A percentile compares a stretch with the other conserved stretches of the same genome.
Evolutionary conservation across 495 filamentous ascomycete genomes (phyloP).

Genomic region (Penicillium malachiteum): DNA sequence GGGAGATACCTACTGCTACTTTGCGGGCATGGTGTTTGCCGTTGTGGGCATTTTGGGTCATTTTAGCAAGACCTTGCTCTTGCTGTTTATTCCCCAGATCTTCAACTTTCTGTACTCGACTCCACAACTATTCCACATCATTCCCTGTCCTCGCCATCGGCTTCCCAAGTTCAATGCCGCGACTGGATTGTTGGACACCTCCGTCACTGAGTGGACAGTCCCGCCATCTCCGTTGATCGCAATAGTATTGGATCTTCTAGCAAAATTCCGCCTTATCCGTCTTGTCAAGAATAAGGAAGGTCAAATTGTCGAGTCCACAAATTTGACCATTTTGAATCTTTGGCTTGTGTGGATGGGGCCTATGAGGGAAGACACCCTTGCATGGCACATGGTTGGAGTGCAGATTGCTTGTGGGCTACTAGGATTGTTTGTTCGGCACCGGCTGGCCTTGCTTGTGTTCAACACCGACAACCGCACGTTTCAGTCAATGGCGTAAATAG

Average conservation of each 20-base stretch:
- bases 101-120: slow-evolving; percentile 94
- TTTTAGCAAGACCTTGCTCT: slow-evolving; percentile 93
- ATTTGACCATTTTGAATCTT: slow-evolving; percentile 89
- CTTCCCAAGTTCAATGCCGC: slow-evolving; percentile 82
- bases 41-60: slow-evolving; percentile 95
- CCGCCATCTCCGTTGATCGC: slow-evolving; percentile 67
- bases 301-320: slow-evolving; percentile 75
- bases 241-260: slow-evolving; percentile 59
- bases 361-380: slow-evolving; percentile 80
- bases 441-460: slow-evolving; percentile 80
- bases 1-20: slow-evolving; percentile 98
- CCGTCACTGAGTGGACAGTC: slow-evolving; percentile 71
- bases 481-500: slow-evolving; percentile 23
- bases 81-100: slow-evolving; percentile 90
- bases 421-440: slow-evolving; percentile 82
- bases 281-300: slow-evolving; percentile 65
- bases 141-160: slow-evolving; percentile 90
- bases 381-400: slow-evolving; percentile 69
- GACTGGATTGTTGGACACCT: slow-evolving; percentile 81
- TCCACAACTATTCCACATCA: slow-evolving; percentile 83
- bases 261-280: slow-evolving; percentile 60
- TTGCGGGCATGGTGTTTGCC: slow-evolving; percentile 98
- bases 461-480: slow-evolving; percentile 71
- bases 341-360: slow-evolving; percentile 97
- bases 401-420: slow-evolving; percentile 73